Conservation (phyloP, 2,329 filamentous ascomycete species). For the Alternaria atra region DNA sequence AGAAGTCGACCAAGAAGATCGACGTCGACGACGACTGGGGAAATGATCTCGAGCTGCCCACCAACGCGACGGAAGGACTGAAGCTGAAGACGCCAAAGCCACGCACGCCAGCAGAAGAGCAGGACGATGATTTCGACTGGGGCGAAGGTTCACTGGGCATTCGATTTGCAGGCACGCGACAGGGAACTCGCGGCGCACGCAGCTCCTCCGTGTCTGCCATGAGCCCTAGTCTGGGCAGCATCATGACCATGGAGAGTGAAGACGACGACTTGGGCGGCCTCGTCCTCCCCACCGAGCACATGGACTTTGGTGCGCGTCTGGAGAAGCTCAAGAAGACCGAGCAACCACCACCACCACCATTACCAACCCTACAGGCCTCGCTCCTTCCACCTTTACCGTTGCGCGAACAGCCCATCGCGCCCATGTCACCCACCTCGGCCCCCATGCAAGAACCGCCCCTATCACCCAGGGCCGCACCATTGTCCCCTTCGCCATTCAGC, state of each 20-base stretch:
- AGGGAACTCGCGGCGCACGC: slow-evolving; percentile 79
- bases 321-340: slow-evolving; percentile 71
- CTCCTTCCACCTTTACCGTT: slow-evolving; percentile 30
- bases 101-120: slow-evolving; percentile 58
- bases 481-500: slow-evolving; percentile 30
- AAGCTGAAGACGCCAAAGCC: slow-evolving; percentile 56
- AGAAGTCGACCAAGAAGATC: slow-evolving; percentile 55
- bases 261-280: slow-evolving; percentile 93
- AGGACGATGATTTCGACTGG: slow-evolving; percentile 92
- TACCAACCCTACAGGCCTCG: slow-evolving; percentile 23
- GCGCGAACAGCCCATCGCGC: slow-evolving; percentile 39
- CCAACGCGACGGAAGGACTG: slow-evolving; percentile 47
- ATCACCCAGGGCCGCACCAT: slow-evolving; percentile 27
- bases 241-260: slow-evolving; percentile 89
- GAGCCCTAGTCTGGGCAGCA: slow-evolving; percentile 92
- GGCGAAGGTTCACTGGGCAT: slow-evolving; percentile 93
- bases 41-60: slow-evolving; percentile 59
- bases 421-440: slow-evolving; percentile 24
- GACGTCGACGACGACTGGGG: slow-evolving; percentile 61
- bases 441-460: slow-evolving; percentile 17
- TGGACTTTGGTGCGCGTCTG: slow-evolving; percentile 83
- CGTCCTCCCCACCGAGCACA: slow-evolving; percentile 80
- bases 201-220: slow-evolving; percentile 89
- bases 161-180: slow-evolving; percentile 83
- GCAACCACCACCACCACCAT: slow-evolving; percentile 20